Percentiles rank a stretch among this genome's conserved stretches.
phyloP scores from a whole-genome alignment of 2,329 filamentous ascomycete genomes.

The Colletotrichum tropicale region DNA sequence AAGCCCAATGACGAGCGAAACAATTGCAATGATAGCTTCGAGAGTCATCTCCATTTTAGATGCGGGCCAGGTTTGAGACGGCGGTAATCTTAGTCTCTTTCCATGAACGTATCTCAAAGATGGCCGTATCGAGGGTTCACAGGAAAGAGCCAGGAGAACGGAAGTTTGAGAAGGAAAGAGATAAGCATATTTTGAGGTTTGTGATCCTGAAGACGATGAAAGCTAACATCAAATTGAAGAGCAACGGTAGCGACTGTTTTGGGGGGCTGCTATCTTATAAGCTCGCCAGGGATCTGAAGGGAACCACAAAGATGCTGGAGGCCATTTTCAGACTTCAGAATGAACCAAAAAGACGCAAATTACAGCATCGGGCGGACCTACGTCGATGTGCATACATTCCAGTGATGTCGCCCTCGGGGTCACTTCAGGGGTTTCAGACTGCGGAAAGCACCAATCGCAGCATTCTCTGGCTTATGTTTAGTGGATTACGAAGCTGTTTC shows the following conservation, averaged over 20 bases:
- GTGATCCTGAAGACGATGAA: too few species aligned
- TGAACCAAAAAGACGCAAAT: background rate
- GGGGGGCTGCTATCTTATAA: too few species aligned
- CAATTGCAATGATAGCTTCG: background rate
- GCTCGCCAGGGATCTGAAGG: background rate
- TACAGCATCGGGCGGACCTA: background rate
- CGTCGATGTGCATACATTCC: background rate
- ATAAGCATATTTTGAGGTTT: too few species aligned
- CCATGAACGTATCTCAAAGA: background rate
- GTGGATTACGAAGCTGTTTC: background rate
- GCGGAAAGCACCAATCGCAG: background rate
- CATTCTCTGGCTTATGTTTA: background rate
- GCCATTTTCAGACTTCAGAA: background rate
- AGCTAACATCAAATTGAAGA: too few species aligned
- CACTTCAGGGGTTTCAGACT: background rate
- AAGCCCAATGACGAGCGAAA: background rate
- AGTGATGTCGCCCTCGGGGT: too few species aligned
- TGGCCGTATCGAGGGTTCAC: too few species aligned
- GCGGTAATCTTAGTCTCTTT: background rate
- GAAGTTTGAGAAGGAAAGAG: too few species aligned
- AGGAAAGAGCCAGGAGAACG: too few species aligned
- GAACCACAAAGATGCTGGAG: fast-evolving
- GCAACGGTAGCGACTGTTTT: too few species aligned
- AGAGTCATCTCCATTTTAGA: background rate
- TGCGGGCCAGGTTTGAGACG: background rate